phyloP scores from a whole-genome alignment of 1,284 basidiomycete species.

The Vanrija sp. region DNA sequence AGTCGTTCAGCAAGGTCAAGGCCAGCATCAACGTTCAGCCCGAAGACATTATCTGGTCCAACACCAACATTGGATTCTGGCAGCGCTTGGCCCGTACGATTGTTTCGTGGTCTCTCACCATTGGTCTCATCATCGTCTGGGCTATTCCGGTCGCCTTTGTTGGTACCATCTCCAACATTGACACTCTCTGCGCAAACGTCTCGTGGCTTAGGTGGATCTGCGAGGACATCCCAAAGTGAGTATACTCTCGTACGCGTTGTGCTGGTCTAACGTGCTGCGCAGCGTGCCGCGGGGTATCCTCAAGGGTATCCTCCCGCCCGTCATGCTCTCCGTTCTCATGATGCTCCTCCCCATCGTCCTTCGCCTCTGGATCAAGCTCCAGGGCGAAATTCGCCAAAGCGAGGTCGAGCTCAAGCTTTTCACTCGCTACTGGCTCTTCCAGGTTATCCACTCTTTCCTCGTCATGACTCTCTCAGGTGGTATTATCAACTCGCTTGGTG shows the following conservation, averaged over 20 bases:
- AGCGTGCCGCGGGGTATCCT: constrained; percentile 67
- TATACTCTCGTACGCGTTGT: background rate
- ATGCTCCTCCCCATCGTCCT: constrained; percentile 85
- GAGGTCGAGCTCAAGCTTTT: constrained; percentile 86
- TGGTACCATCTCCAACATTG: constrained; percentile 77
- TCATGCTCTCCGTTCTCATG: constrained; percentile 81
- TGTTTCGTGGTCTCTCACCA: constrained; percentile 54
- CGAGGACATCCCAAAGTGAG: constrained; percentile 54
- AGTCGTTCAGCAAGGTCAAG: constrained; percentile 17
- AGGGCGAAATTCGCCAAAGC: constrained; percentile 54
- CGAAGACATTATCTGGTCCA: constrained; percentile 85
- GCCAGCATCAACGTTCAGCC: constrained; percentile 60
- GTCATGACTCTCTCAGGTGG: constrained; percentile 79
- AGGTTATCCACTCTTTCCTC: constrained; percentile 85
- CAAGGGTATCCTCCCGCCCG: constrained; percentile 81
- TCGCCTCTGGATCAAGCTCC: constrained; percentile 46
- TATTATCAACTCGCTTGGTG: constrained; percentile 64
- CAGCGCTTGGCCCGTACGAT: constrained; percentile 52
- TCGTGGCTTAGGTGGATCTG: constrained; percentile 72
- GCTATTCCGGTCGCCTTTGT: constrained; percentile 68
- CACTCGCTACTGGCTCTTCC: constrained; percentile 88
- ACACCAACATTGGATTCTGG: constrained; percentile 56
- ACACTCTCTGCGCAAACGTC: constrained; percentile 57
- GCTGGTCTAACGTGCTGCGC: constrained; percentile 41
- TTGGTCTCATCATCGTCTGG: constrained; percentile 57